These are phyloP conservation scores for Penicillium diatomitis DNA, from an alignment of 495 filamentous ascomycete genomes.

Conservation along the genomic window DNA sequence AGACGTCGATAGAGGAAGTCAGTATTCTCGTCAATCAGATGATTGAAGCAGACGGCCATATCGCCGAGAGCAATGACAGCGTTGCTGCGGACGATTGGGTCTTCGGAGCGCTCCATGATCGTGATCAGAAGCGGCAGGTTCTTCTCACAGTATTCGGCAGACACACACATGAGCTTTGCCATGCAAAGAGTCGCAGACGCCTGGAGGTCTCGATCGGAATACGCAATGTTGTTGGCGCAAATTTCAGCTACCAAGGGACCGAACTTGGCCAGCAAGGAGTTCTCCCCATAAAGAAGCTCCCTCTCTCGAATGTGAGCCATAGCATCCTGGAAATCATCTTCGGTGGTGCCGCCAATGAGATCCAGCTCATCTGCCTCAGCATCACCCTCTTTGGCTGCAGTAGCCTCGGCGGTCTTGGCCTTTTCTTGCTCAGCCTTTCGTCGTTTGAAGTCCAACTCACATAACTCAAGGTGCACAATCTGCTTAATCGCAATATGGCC, in stretches of 20 bases:
- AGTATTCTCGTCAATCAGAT: constrained; percentile 97
- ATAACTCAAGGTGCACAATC: constrained; percentile 98
- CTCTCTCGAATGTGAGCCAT: constrained; percentile 91
- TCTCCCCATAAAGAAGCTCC: constrained; percentile 80
- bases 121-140: constrained; percentile 94
- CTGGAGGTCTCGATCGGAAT: constrained; percentile 79
- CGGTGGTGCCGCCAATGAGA: constrained; percentile 91
- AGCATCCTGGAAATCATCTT: constrained; percentile 97
- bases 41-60: constrained; percentile 99
- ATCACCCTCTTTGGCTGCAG: constrained; percentile 42
- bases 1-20: constrained; percentile 94
- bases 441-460: constrained; percentile 94
- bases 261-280: constrained; percentile 79
- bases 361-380: constrained; percentile 72
- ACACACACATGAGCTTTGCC: constrained; percentile 97
- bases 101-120: constrained; percentile 86
- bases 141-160: constrained; percentile 86
- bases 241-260: constrained; percentile 87
- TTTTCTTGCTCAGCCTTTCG: constrained; percentile 93
- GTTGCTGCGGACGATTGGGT: constrained; percentile 86
- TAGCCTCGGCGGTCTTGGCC: constrained; percentile 48
- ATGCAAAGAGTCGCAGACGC: constrained; percentile 92
- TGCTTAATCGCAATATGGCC: constrained; percentile 97
- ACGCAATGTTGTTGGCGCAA: constrained; percentile 85
- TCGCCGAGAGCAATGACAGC: constrained; percentile 95